A percentile compares a stretch with the other conserved stretches of the same genome.
Evolutionary conservation across 495 filamentous ascomycete genomes (phyloP).

Genomic region (Penicillium desertorum): DNA sequence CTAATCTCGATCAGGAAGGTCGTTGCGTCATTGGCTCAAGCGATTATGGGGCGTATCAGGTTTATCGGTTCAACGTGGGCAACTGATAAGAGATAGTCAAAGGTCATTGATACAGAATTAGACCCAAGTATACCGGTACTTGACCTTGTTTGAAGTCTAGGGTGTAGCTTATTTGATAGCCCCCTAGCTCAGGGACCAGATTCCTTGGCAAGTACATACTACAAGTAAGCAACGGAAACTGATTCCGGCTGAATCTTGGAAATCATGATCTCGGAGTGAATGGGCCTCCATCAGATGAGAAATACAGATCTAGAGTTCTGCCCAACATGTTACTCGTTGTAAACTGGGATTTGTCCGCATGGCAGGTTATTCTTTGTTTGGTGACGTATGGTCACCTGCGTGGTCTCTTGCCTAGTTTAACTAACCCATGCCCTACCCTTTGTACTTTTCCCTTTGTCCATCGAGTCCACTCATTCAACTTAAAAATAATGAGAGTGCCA

Average conservation of each 20-base stretch:
- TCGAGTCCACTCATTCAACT: neutral
- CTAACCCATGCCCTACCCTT: neutral
- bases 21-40: slow-evolving; percentile 21
- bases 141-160: neutral
- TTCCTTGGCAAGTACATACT: neutral
- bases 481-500: neutral
- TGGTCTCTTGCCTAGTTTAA: neutral
- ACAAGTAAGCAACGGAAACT: neutral
- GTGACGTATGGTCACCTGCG: neutral
- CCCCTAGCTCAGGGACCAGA: neutral
- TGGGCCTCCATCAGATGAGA: neutral
- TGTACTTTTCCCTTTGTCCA: neutral
- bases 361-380: neutral
- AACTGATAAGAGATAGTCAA: slow-evolving; percentile 5
- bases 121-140: neutral
- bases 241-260: neutral
- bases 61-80: neutral
- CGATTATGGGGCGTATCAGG: neutral
- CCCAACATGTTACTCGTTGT: neutral
- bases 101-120: neutral
- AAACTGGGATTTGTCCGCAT: neutral
- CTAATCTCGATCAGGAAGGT: slow-evolving; percentile 28
- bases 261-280: neutral
- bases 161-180: neutral
- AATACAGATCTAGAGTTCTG: neutral